Percentiles rank a stretch among this genome's conserved stretches.
These are phyloP conservation scores for Liquidambar formosana DNA, from an alignment of 164 flowering plant genomes.

Conservation along the genomic window DNA sequence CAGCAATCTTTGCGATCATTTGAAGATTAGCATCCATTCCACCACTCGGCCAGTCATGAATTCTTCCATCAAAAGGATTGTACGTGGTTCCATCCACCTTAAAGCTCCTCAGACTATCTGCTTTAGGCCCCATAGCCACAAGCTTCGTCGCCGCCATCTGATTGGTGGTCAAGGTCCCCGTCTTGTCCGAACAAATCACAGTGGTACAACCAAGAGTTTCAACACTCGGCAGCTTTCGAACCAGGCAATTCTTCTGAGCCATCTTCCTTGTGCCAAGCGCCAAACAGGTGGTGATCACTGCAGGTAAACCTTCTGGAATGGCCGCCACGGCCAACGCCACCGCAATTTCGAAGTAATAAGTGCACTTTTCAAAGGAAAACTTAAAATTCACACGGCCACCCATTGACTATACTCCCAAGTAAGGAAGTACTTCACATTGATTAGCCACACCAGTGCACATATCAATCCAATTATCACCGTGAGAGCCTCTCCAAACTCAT, in stretches of 20 bases:
- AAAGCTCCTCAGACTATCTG: conserved; percentile 29
- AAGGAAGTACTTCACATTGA: conserved; percentile 48
- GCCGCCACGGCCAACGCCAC: conserved; percentile 61
- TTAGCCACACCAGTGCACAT: conserved; percentile 49
- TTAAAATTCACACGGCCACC: conserved; percentile 48
- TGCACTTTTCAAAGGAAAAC: conserved; percentile 55
- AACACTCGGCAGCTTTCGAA: conserved; percentile 53
- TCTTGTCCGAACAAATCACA: conserved; percentile 54
- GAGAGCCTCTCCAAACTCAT: conserved; percentile 46
- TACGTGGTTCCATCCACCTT: conserved; percentile 71
- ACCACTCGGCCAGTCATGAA: conserved; percentile 54
- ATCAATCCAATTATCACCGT: conserved; percentile 44
- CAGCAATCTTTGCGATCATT: conserved; percentile 64
- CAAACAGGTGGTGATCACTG: conserved; percentile 56
- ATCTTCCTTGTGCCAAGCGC: conserved; percentile 55
- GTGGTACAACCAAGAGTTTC: conserved; percentile 58
- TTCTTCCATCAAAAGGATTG: conserved; percentile 60
- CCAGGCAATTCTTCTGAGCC: conserved; percentile 59
- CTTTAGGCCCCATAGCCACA: conserved; percentile 51
- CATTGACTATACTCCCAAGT: conserved; percentile 48
- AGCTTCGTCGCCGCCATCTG: conserved; percentile 72
- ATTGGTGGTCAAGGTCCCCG: conserved; percentile 67
- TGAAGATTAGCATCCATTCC: conserved; percentile 69
- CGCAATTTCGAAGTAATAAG: conserved; percentile 51
- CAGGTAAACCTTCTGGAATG: conserved; percentile 57